Percentiles rank a stretch among this genome's conserved stretches.
These are phyloP conservation scores for Meyerozyma carpophila DNA, from an alignment of 1,139 yeast genomes.

Conservation along the genomic window DNA sequence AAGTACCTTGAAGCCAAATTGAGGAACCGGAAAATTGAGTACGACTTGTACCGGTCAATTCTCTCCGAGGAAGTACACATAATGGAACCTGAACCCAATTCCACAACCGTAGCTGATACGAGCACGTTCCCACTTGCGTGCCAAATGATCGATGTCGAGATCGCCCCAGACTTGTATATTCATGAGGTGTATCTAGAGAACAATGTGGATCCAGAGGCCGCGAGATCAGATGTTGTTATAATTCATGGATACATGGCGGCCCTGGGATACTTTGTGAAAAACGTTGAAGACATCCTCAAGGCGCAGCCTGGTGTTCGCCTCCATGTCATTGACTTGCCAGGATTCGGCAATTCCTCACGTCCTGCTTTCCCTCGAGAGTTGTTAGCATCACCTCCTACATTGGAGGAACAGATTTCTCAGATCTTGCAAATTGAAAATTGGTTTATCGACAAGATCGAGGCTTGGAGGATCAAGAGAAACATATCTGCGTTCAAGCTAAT, in stretches of 20 bases:
- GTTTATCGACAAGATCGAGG: conserved; percentile 39
- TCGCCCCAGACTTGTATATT: conserved; percentile 26
- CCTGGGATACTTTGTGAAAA: conserved; percentile 38
- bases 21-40: conserved; percentile 26
- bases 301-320: conserved; percentile 26
- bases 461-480: conserved; percentile 27
- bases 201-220: conserved; percentile 10
- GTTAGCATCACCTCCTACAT: conserved; percentile 17
- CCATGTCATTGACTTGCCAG: conserved; percentile 38
- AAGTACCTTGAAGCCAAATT: conserved; percentile 16
- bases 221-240: conserved; percentile 19
- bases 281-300: conserved; percentile 29
- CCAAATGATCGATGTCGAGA: conserved; percentile 25
- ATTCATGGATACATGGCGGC: conserved; percentile 49
- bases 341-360: conserved; percentile 42
- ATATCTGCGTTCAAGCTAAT: conserved; percentile 27
- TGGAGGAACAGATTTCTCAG: conserved; percentile 25
- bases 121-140: conserved; percentile 7
- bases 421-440: conserved; percentile 33
- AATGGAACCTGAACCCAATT: neutral
- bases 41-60: conserved; percentile 30
- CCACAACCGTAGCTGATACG: neutral
- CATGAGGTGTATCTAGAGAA: conserved; percentile 36
- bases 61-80: conserved; percentile 27
- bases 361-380: conserved; percentile 32